Percentiles rank a stretch among this genome's conserved stretches.
Conservation (phyloP, 805 yeast genomes). For the Ascoidea tarda region DNA sequence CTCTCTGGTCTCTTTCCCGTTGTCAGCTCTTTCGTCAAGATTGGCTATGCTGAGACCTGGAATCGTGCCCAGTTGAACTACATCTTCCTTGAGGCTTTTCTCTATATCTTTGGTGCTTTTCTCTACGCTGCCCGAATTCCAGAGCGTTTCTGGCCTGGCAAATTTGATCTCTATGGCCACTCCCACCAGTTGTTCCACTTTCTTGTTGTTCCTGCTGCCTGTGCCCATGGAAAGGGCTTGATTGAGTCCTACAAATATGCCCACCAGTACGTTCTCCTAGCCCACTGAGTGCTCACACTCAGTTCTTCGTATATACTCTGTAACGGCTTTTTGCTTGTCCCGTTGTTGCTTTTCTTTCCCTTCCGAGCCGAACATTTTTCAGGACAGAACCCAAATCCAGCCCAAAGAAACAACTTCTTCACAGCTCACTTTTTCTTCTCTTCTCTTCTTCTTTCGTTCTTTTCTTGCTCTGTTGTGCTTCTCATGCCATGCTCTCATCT, state of each 20-base stretch:
- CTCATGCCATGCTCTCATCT: no score
- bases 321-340: no score
- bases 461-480: no score
- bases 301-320: not conserved
- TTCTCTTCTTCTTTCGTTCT: no score
- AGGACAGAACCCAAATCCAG: no score
- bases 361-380: no score
- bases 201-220: conserved; percentile 64
- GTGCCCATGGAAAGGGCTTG: conserved; percentile 57
- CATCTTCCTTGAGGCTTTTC: conserved; percentile 55
- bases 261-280: conserved; percentile 18
- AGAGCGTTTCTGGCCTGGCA: conserved; percentile 51
- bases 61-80: conserved; percentile 42
- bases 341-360: no score
- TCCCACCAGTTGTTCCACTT: conserved; percentile 80
- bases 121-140: conserved; percentile 73
- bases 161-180: conserved; percentile 58
- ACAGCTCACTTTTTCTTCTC: no score
- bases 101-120: conserved; percentile 68
- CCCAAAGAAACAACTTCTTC: no score
- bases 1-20: conserved; percentile 66
- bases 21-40: conserved; percentile 29
- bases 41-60: conserved; percentile 35
- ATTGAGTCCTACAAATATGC: conserved; percentile 37
- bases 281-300: not conserved